Base-by-base conservation (phyloP, 2,329 filamentous ascomycete genomes). In the Lasiodiplodia citricola region DNA sequence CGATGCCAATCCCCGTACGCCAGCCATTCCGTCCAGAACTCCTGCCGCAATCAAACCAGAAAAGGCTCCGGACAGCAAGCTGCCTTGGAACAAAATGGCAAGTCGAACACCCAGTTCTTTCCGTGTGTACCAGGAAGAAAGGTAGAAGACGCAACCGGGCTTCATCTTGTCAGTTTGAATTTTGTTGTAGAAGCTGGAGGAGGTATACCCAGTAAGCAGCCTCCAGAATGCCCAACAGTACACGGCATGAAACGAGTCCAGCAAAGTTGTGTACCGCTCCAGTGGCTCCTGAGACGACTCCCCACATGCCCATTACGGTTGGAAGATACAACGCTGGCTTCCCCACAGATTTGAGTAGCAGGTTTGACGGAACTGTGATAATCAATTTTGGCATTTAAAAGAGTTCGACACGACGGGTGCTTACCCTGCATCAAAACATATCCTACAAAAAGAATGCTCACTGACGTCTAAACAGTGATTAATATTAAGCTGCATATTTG, bases 401-500 rank as follows among this genome's bases (percentile, higher is more conserved):
- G 70, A 84, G 76, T 69, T 84, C 83, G 0, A 79, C 82, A 0
- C 83, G 4, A 85, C 73, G 68, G 25, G 8, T 4, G 28, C 70
- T 68, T 70, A 75, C 73, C 73, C 69, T 83, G 81, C 74, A 82
- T 83, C 0, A 83, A 70, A 2, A 86, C 79, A 71, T 74, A 74
- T 23, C 85, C 83, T 35, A 84, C 83, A 37, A 75, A 90, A 90
- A 62, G 91, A 79, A 69, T 91, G 90, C 63, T 91, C 82, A 1
- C 80, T 74, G 18, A 91, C 80, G 67, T 91, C 70, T 86, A 86
- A 4, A 52, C 3, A 1, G 25, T 28, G n/a, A 25, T 28, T 5
- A 21, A 31, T 18, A 23, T 11, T 0, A 25, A 18, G 16, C 6
- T 10, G 3, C 13, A 3, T 2, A 6, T 4, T 4, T 16, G 28